Base-by-base conservation (phyloP, 176 grass and related monocot genomes). In the Cenchrus fungigraminus region DNA sequence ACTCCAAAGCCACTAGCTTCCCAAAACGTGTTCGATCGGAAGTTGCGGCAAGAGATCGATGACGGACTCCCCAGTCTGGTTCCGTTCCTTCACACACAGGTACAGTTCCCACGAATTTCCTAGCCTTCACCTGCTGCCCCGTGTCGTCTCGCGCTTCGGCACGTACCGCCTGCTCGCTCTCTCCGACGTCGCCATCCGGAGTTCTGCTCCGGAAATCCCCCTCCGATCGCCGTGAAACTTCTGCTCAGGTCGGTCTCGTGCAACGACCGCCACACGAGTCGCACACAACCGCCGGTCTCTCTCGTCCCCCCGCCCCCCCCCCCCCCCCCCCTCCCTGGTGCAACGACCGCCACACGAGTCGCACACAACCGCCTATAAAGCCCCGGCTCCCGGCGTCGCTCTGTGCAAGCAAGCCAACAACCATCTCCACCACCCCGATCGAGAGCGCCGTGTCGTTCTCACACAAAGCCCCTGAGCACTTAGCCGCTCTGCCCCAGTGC, bases 281-380 rank as follows among this genome's bases (percentile, higher is more conserved):
- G 6, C 61, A 29, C 12, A 6, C n/a, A 19, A 46, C 16, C 12
- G 9, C n/a, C 22, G 6, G 8, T 1, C 3, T 46, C 25, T 25
- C 25, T 25, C 25, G 25, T 25, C 45, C 9, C 44, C 12, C 37
- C 4, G 0, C 37, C 81, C n/a, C n/a, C n/a, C n/a, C n/a, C n/a
- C n/a, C n/a, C n/a, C n/a, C n/a, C n/a, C n/a, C n/a, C n/a, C n/a
- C 25, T 25, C 25, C 25, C 25, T 25, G 25, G 1, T 37, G 77
- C 60, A 1, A 40, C 37, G 37, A 40, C 37, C 37, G 37, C 37
- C n/a, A 16, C 15, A 53, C 59, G 29, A 73, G 1, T 32, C 53
- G 6, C 61, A 29, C 12, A 6, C n/a, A 19, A 46, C 16, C 12
- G 9, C n/a, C 22, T 88, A 84, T 51, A 88, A 84, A 79, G 42